A percentile compares a stretch with the other conserved stretches of the same genome.
These are phyloP conservation scores for Spathaspora hagerdaliae DNA, from an alignment of 805 yeast genomes.

Conservation along the genomic window DNA sequence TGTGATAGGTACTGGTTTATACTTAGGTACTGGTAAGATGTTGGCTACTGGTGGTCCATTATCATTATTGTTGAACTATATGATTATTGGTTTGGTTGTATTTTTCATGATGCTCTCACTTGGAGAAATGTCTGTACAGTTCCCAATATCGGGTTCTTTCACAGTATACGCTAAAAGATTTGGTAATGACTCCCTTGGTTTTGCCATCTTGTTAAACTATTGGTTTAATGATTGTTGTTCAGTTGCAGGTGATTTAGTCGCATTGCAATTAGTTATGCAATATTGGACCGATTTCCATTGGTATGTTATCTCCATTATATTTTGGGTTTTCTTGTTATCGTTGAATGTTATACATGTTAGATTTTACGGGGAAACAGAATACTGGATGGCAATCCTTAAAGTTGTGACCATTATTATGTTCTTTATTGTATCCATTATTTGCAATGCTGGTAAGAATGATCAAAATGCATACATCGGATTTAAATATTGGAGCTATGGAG, in stretches of 20 bases:
- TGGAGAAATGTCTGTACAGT: slow-evolving; percentile 54
- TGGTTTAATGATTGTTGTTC: slow-evolving; percentile 51
- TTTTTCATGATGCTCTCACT: slow-evolving; percentile 50
- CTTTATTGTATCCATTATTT: slow-evolving; percentile 52
- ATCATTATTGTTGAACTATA: slow-evolving; percentile 28
- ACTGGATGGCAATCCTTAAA: slow-evolving; percentile 34
- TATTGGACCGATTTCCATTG: slow-evolving; percentile 49
- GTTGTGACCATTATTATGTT: slow-evolving; percentile 54
- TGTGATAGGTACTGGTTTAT: slow-evolving; percentile 33
- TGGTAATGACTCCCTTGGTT: slow-evolving; percentile 49
- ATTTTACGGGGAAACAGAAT: slow-evolving; percentile 40
- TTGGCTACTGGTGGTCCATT: slow-evolving; percentile 32
- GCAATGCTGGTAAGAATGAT: slow-evolving; percentile 55
- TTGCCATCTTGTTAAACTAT: slow-evolving; percentile 47
- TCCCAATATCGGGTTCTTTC: slow-evolving; percentile 55
- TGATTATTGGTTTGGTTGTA: slow-evolving; percentile 40
- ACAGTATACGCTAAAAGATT: slow-evolving; percentile 47
- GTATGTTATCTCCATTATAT: slow-evolving; percentile 49
- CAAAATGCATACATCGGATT: slow-evolving; percentile 37
- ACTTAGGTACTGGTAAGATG: slow-evolving; percentile 28
- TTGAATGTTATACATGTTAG: slow-evolving; percentile 37
- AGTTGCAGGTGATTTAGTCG: slow-evolving; percentile 46
- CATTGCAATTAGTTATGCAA: slow-evolving; percentile 40
- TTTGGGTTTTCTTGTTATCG: slow-evolving; percentile 48
- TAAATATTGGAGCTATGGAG: slow-evolving; percentile 44